Evolutionary conservation across 148 eudicot species (phyloP), one percentile per base, ranked within the genome.

Genomic region (Heliamphora exappendiculata): DNA sequence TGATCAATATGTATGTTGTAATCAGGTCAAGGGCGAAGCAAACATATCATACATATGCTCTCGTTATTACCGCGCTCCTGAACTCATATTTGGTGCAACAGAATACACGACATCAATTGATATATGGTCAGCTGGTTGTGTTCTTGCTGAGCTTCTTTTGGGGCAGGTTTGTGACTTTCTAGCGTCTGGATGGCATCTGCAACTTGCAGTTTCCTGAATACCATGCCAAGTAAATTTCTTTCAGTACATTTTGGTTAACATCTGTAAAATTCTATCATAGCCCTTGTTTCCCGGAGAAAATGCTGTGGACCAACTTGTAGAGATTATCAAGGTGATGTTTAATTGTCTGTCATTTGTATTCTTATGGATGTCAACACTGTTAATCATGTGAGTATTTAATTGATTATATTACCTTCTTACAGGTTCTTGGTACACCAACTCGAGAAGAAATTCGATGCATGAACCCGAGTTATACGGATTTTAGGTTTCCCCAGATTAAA

Each of bases 361-460:
- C 29, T 7, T 14, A 10, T 37, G 57, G 31, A 66, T 78, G 11
- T 34, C 67, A 49, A 28, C 26, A 53, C 10, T 69, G 26, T 1
- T 55, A 55, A 45, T 59, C 10, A 64, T 14, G 1, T 70, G 67
- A 74, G 69, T 41, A n/a, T 37, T 31, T 69, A 29, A 69, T 22
- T 69, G 50, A 69, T 64, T 44, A 75, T 66, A 28, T 29, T 10
- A 55, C 33, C 65, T 68, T 55, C 41, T 69, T 82, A 64, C 79
- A 94, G 98, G 94, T 94, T 80, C 98, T 94, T 83, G 98, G 98
- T 67, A 94, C 98, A 66, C 98, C 98, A 69, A 94, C 98, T 68
- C 85, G 98, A 78, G 98, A 94, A 85, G 98, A 94, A 83, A 91
- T 94, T 74, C 91, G 98, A 53, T 94, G 98, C 81, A 92, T 94